phyloP scores from a whole-genome alignment of 768 basidiomycete species.

The Gloeophyllum trabeum region DNA sequence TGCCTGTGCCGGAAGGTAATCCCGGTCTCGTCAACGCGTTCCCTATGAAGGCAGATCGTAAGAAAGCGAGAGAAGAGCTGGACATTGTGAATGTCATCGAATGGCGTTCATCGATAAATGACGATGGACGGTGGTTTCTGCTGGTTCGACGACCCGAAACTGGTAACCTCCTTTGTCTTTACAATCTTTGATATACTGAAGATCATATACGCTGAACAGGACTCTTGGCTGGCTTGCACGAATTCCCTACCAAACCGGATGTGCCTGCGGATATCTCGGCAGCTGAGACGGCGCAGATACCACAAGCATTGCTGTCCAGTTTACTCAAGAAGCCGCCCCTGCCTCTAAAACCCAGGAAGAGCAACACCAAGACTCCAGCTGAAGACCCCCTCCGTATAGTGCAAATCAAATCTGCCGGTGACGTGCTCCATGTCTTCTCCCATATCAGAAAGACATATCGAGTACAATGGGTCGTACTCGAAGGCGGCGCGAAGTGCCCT shows the following conservation, averaged over 20 bases:
- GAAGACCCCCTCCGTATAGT: constrained; percentile 21
- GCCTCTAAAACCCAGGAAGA: neutral
- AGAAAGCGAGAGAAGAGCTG: constrained; percentile 75
- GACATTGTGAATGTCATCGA: constrained; percentile 83
- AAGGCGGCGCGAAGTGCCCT: constrained; percentile 43
- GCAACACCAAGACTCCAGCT: neutral
- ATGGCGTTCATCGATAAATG: constrained; percentile 35
- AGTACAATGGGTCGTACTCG: constrained; percentile 57
- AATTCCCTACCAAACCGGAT: constrained; percentile 66
- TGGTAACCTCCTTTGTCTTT: constrained; percentile 40
- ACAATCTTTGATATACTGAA: neutral
- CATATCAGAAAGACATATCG: constrained; percentile 85
- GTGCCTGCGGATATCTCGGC: constrained; percentile 31
- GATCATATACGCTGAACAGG: constrained; percentile 32
- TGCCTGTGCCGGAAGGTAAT: constrained; percentile 21
- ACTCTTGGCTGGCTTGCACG: constrained; percentile 80
- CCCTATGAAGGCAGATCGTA: constrained; percentile 79
- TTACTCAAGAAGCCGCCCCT: constrained; percentile 23
- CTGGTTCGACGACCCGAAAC: constrained; percentile 75
- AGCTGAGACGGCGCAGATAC: constrained; percentile 19
- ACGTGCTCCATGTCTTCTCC: constrained; percentile 77
- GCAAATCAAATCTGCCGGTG: constrained; percentile 40
- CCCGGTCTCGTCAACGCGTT: constrained; percentile 49
- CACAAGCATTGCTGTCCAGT: constrained; percentile 25
- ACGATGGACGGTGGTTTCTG: constrained; percentile 48